A percentile compares a stretch with the other conserved stretches of the same genome.
phyloP scores from a whole-genome alignment of 805 yeast genomes.

The Kodamaea restingae region DNA sequence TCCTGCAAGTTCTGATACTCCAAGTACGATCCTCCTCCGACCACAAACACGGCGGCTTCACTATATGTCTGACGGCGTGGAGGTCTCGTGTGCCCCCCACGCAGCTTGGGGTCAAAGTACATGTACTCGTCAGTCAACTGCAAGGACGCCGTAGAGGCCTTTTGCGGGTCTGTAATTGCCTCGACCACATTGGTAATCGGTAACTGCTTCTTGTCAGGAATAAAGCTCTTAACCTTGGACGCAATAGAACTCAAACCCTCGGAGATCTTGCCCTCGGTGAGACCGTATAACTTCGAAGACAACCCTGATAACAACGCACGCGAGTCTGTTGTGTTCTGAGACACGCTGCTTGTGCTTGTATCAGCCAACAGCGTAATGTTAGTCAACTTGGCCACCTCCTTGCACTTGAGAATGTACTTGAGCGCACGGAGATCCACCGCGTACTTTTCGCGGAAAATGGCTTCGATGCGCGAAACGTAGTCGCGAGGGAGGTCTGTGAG shows the following conservation, averaged over 20 bases:
- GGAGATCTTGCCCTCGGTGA: constrained; percentile 77
- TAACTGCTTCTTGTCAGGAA: constrained; percentile 83
- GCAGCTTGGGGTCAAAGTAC: constrained; percentile 83
- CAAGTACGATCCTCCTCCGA: constrained; percentile 94
- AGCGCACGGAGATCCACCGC: constrained; percentile 61
- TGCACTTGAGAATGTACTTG: constrained; percentile 71
- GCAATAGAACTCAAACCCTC: constrained; percentile 90
- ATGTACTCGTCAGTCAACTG: constrained; percentile 83
- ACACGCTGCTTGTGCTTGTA: constrained; percentile 26
- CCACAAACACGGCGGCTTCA: constrained; percentile 83
- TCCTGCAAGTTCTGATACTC: constrained; percentile 94
- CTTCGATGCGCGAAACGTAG: constrained; percentile 54
- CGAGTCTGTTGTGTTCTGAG: constrained; percentile 24
- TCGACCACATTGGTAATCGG: constrained; percentile 91
- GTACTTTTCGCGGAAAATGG: constrained; percentile 49
- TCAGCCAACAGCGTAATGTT: constrained; percentile 17
- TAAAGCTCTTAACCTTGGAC: constrained; percentile 77
- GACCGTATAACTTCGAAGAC: constrained; percentile 72
- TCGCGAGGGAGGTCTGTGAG: constrained; percentile 29
- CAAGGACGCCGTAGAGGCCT: constrained; percentile 58
- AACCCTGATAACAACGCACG: constrained; percentile 67
- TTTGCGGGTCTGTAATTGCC: constrained; percentile 80
- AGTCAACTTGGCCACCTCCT: constrained; percentile 63
- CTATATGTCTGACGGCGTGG: constrained; percentile 80
- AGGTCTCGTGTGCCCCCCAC: constrained; percentile 87